phyloP scores from a whole-genome alignment of 352 stramenopile species.

The Detonula confervacea region DNA sequence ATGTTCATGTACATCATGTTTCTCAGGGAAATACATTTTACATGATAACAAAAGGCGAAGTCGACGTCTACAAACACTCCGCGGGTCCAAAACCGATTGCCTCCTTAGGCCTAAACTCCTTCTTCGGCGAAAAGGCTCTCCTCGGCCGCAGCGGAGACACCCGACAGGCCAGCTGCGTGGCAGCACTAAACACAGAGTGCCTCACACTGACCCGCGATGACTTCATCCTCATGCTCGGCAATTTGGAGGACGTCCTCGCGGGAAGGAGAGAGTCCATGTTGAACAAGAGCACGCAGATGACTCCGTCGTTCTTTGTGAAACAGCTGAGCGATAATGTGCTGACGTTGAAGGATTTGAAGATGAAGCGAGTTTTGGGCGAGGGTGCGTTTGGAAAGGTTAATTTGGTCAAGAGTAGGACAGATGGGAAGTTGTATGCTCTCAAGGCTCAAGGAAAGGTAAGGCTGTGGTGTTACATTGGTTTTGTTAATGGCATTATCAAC shows the following conservation, averaged over 20 bases:
- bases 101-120: conserved; percentile 87
- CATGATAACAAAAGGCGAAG: conserved; percentile 90
- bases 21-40: conserved; percentile 67
- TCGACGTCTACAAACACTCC: conserved; percentile 79
- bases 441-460: conserved; percentile 97
- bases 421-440: conserved; percentile 88
- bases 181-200: conserved; percentile 44
- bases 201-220: conserved; percentile 86
- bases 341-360: conserved; percentile 91
- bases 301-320: no score
- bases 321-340: no score
- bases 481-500: no score
- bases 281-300: no score
- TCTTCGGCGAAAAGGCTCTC: conserved; percentile 93
- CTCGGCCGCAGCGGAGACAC: conserved; percentile 91
- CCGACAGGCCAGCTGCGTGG: conserved; percentile 90
- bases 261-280: conserved; percentile 55
- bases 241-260: conserved; percentile 76
- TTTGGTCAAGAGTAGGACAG: conserved; percentile 89
- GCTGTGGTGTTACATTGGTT: no score
- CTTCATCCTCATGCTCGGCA: conserved; percentile 92
- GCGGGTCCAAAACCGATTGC: conserved; percentile 54
- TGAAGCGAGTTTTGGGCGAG: conserved; percentile 92
- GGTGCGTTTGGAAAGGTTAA: conserved; percentile 97
- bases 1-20: no score